Percentiles rank a stretch among this genome's conserved stretches.
phyloP scores from a whole-genome alignment of 192 early-diverging fungal genomes.

The Phycomyces nitens region DNA sequence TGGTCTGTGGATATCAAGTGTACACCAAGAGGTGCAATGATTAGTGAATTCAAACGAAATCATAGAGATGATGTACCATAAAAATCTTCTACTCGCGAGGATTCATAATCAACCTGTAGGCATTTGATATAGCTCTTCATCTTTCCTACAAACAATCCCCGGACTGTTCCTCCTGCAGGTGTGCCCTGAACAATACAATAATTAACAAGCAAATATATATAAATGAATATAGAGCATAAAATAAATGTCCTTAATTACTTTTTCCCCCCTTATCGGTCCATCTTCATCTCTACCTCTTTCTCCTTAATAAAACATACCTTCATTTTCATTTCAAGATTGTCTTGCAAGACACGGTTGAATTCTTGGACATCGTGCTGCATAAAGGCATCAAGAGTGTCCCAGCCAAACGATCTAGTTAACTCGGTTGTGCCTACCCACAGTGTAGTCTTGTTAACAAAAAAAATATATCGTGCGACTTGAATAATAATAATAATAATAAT shows the following conservation, averaged over 20 bases:
- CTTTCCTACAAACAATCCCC: conserved; percentile 87
- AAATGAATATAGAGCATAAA: too few relatives aligned
- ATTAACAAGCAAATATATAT: background rate
- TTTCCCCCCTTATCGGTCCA: too few relatives aligned
- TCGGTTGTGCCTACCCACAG: conserved; percentile 67
- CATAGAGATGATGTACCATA: conserved; percentile 59
- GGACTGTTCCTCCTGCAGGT: conserved; percentile 85
- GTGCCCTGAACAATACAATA: conserved; percentile 55
- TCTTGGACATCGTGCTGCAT: conserved; percentile 99
- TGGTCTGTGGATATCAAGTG: too few relatives aligned
- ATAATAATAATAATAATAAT: too few relatives aligned
- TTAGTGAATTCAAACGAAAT: too few relatives aligned
- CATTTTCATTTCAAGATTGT: conserved; percentile 96
- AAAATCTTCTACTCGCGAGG: conserved; percentile 90
- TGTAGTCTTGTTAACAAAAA: too few relatives aligned
- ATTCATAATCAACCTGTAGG: conserved; percentile 91
- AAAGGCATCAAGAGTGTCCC: conserved; percentile 93
- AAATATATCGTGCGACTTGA: too few relatives aligned
- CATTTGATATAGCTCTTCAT: conserved; percentile 98
- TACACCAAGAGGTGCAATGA: too few relatives aligned
- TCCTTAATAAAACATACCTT: conserved; percentile 53
- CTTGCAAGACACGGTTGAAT: conserved; percentile 95
- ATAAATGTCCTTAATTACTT: too few relatives aligned
- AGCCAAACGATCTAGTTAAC: conserved; percentile 96
- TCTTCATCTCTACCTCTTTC: background rate